Conservation (phyloP, 768 basidiomycete species). For the Boletus bicolor region DNA sequence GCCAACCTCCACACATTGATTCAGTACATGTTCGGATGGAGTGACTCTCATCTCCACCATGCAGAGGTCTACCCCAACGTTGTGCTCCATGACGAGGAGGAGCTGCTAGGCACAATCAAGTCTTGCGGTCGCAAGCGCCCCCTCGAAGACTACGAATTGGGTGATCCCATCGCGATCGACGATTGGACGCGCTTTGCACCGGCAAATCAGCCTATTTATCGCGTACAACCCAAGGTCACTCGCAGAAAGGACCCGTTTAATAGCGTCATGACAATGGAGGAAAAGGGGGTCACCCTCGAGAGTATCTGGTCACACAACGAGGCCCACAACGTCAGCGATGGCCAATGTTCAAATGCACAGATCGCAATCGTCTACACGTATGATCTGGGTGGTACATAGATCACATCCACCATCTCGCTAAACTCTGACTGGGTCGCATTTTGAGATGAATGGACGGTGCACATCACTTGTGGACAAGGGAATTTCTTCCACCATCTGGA, state of each 20-base stretch:
- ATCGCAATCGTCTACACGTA: conserved; percentile 28
- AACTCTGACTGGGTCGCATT: neutral
- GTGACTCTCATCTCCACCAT: conserved; percentile 21
- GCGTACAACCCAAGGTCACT: conserved; percentile 10
- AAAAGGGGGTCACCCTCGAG: conserved; percentile 19
- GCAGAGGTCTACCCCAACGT: conserved; percentile 23
- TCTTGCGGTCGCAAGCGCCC: conserved; percentile 20
- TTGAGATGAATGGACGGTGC: conserved; percentile 27
- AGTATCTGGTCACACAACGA: conserved; percentile 26
- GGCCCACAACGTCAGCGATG: conserved; percentile 22
- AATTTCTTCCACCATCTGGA: conserved; percentile 9
- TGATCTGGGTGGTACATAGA: conserved; percentile 14
- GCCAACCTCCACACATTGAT: conserved; percentile 30
- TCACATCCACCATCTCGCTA: neutral
- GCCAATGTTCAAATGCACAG: conserved; percentile 22
- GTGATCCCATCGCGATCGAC: conserved; percentile 1
- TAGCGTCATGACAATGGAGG: conserved; percentile 17
- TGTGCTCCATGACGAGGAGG: conserved; percentile 15
- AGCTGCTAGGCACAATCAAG: conserved; percentile 20
- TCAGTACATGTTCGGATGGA: conserved; percentile 34
- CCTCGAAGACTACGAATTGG: conserved; percentile 14
- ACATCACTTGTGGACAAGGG: conserved; percentile 23
- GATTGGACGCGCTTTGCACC: conserved; percentile 17
- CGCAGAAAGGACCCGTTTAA: conserved; percentile 8
- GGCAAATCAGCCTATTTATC: conserved; percentile 18